Conservation (phyloP, 179 eudicot species). For the Camellia oleifera region DNA sequence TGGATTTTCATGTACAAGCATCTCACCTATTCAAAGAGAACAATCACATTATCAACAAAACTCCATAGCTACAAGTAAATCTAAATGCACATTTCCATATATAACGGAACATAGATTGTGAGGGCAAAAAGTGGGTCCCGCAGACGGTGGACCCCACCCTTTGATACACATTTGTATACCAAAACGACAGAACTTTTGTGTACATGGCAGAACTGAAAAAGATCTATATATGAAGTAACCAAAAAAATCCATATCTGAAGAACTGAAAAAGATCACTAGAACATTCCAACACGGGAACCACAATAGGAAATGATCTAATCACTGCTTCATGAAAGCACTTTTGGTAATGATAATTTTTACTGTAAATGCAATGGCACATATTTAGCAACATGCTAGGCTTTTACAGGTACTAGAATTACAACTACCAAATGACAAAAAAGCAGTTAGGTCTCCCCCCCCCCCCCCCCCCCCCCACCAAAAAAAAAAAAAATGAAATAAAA, state of each 20-base stretch:
- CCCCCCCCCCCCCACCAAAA: too few relatives aligned
- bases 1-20: background rate
- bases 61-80: too few relatives aligned
- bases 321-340: background rate
- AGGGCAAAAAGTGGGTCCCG: too few relatives aligned
- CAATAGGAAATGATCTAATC: background rate
- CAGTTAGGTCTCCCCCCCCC: background rate
- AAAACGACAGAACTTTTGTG: too few relatives aligned
- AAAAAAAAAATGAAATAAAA: too few relatives aligned
- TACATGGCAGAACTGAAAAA: too few relatives aligned
- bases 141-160: too few relatives aligned
- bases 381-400: background rate
- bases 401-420: background rate
- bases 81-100: too few relatives aligned
- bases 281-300: background rate
- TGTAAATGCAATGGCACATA: background rate
- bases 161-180: too few relatives aligned
- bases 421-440: slow-evolving; percentile 8
- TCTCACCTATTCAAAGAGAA: background rate
- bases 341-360: background rate
- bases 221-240: background rate
- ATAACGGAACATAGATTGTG: too few relatives aligned
- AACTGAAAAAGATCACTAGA: background rate
- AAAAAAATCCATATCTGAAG: background rate
- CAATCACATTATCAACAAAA: background rate